These are phyloP conservation scores for Dunaliella primolecta DNA, from an alignment of 139 green algal species.

Conservation along the genomic window DNA sequence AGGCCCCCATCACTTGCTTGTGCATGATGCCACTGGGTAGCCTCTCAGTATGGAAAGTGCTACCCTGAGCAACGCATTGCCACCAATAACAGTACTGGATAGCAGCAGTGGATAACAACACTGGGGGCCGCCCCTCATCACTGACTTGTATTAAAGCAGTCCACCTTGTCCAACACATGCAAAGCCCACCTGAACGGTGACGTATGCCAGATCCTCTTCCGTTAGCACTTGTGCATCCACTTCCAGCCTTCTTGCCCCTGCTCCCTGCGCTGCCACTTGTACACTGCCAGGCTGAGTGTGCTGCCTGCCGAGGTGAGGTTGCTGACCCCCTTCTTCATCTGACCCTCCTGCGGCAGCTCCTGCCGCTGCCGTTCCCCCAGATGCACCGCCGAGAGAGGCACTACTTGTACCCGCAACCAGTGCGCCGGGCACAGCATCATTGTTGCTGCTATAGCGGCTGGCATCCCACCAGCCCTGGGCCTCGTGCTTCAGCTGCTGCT, in stretches of 20 bases:
- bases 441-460: background rate
- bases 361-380: background rate
- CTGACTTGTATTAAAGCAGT: too few relatives aligned
- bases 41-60: too few relatives aligned
- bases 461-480: background rate
- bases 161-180: too few relatives aligned
- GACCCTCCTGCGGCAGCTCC: background rate
- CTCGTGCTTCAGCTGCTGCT: background rate
- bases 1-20: too few relatives aligned
- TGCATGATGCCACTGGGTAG: too few relatives aligned
- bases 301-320: too few relatives aligned
- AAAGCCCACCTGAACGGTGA: constrained; percentile 2
- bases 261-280: background rate
- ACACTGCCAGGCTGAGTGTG: background rate
- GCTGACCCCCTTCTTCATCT: background rate
- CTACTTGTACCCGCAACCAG: background rate
- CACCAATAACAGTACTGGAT: too few relatives aligned
- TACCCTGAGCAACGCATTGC: too few relatives aligned
- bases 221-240: background rate
- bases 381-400: background rate
- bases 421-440: background rate
- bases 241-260: background rate
- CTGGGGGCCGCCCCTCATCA: too few relatives aligned
- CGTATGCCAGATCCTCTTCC: constrained; percentile 4
- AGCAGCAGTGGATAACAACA: too few relatives aligned